Conservation (phyloP, 2,329 filamentous ascomycete genomes). For the Chaetomiaceae sp. region DNA sequence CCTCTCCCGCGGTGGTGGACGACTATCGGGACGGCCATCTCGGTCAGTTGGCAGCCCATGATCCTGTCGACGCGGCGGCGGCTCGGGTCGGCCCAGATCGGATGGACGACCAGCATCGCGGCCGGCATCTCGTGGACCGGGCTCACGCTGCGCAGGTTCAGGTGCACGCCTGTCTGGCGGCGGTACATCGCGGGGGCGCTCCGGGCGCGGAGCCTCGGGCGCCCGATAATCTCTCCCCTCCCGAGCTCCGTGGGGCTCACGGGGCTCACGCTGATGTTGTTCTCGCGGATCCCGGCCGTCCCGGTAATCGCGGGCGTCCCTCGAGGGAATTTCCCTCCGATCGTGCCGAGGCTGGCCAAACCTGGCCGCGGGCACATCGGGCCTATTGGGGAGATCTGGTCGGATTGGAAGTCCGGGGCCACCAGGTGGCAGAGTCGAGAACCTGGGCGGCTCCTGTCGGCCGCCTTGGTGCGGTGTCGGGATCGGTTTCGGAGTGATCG, state of each 20-base stretch:
- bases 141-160: slow-evolving; percentile 30
- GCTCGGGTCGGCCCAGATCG: slow-evolving; percentile 33
- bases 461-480: slow-evolving; percentile 12
- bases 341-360: slow-evolving; percentile 36
- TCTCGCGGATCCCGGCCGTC: slow-evolving; percentile 33
- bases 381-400: slow-evolving; percentile 25
- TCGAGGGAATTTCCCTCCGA: slow-evolving; percentile 27
- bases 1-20: slow-evolving; percentile 36
- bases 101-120: slow-evolving; percentile 17
- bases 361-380: slow-evolving; percentile 29
- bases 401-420: slow-evolving; percentile 30
- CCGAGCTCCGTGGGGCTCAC: slow-evolving; percentile 36
- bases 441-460: slow-evolving; percentile 32
- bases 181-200: slow-evolving; percentile 39
- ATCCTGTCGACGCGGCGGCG: slow-evolving; percentile 34
- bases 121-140: slow-evolving; percentile 7
- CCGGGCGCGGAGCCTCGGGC: slow-evolving; percentile 38
- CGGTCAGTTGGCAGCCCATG: slow-evolving; percentile 29
- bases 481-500: slow-evolving; percentile 28
- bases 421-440: slow-evolving; percentile 32
- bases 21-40: slow-evolving; percentile 30
- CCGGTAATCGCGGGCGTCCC: slow-evolving; percentile 34
- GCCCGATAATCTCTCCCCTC: slow-evolving; percentile 29
- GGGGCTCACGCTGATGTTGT: slow-evolving; percentile 32
- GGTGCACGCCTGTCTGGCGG: slow-evolving; percentile 39